Conservation (phyloP, 257 asterid genomes). For the Solanum ossicruentum region DNA sequence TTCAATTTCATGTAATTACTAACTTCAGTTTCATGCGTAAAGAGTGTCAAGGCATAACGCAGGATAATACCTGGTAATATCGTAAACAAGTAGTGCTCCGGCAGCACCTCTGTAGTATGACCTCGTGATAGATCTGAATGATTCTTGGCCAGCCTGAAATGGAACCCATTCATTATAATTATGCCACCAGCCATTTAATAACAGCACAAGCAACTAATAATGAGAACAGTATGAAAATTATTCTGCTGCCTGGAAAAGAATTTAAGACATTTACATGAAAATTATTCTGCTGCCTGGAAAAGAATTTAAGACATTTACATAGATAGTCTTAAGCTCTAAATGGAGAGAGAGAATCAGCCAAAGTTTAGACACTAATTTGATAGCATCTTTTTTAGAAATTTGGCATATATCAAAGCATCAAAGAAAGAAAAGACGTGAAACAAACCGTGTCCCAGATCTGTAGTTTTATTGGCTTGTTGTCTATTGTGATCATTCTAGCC, state of each 20-base stretch:
- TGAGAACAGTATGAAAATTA: background rate
- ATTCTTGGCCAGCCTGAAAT: constrained; percentile 76
- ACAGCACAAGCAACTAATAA: background rate
- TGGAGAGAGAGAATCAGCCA: background rate
- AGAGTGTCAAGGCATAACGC: background rate
- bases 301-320: background rate
- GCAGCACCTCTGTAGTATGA: constrained; percentile 88
- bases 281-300: background rate
- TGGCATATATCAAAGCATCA: no score
- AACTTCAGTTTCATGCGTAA: background rate
- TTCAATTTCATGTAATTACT: background rate
- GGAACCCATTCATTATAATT: background rate
- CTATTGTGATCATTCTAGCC: constrained; percentile 58
- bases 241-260: background rate
- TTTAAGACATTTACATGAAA: background rate
- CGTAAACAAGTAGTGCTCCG: constrained; percentile 77
- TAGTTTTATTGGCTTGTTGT: constrained; percentile 57
- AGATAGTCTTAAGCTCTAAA: background rate
- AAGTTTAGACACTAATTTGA: background rate
- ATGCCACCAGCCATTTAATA: background rate
- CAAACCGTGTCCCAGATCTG: constrained; percentile 89
- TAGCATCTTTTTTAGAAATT: background rate
- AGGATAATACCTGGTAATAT: constrained; percentile 49
- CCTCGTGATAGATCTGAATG: constrained; percentile 68
- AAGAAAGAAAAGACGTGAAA: background rate